Base-by-base conservation (phyloP, 164 flowering plant genomes). In the Kalanchoe fedtschenkoi region DNA sequence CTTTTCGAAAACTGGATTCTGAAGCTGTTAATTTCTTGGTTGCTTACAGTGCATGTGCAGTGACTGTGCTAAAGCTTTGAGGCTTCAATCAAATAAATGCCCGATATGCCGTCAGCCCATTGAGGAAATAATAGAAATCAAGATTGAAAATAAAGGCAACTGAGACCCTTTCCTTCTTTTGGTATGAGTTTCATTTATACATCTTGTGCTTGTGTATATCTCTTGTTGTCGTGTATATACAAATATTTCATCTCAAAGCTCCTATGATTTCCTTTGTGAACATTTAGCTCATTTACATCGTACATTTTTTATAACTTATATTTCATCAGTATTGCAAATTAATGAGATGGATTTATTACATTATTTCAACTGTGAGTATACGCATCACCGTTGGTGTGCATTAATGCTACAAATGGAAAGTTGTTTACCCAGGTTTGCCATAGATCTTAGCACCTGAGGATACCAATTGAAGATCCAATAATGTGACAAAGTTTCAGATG, bases 41-140 rank as follows among this genome's bases (percentile, higher is more conserved):
- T 53, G 60, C 37, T 71, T 68, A 16, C 96, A 88, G 96, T 88
- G 96, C 68, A 68, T 88, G 84, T 88, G 92, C 81, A 78, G 87
- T 28, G 87, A 83, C 34, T 88, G 96, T 79, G 96, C 96, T 35
- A 86, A 83, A 71, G 78, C 64, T 60, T 72, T 88, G 80, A 78
- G 82, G 78, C 69, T 77, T 71, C 90, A 83, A 57, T 76, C 90
- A 32, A 83, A 84, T 59, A 86, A 78, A 60, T 88, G 96, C 67
- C 96, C 96, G 14, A 88, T 88, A 62, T 88, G 96, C 68, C 88
- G 92, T 51, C 91, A 88, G 66, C 83, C 92, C 38, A 83, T 88
- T 58, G 81, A 80, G 64, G 78, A 83, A 75, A 86, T 88, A 29
- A 66, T 86, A 29, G 90, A 81, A 84, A 88, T 88, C 76, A 86